Conservation (phyloP, 1,139 yeast genomes). For the Saccharomyces hybrid region DNA sequence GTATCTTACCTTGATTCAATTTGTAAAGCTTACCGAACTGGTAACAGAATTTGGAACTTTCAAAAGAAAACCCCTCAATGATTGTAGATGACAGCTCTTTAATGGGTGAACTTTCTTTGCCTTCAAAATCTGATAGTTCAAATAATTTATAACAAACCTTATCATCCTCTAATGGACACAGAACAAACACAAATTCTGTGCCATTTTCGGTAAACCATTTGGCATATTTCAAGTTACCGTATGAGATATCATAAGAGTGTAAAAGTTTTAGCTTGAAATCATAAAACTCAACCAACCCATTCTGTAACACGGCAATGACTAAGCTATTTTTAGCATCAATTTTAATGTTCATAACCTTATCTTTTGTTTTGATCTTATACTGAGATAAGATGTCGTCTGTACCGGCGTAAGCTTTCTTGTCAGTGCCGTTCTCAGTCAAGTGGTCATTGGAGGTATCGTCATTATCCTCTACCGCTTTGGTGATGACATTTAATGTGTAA, state of each 20-base stretch:
- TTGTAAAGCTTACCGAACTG: conserved; percentile 27
- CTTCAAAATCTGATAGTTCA: conserved; percentile 12
- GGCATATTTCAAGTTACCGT: conserved; percentile 19
- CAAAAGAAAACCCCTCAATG: conserved; percentile 19
- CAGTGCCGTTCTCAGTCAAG: not conserved
- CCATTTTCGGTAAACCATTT: conserved; percentile 19
- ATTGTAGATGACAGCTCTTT: conserved; percentile 25
- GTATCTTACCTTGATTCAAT: conserved; percentile 14
- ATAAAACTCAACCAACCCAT: conserved; percentile 39
- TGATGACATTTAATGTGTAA: conserved; percentile 2
- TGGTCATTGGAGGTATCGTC: not conserved
- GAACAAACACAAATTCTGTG: conserved; percentile 16
- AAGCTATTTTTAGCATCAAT: conserved; percentile 25
- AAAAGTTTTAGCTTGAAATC: conserved; percentile 25
- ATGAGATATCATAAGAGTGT: conserved; percentile 19
- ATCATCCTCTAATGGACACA: conserved; percentile 19
- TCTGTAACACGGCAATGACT: conserved; percentile 37
- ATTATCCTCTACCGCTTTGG: not conserved
- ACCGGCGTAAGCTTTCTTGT: conserved; percentile 4
- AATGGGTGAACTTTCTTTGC: conserved; percentile 9
- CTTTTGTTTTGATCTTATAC: conserved; percentile 26
- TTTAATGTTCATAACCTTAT: conserved; percentile 31
- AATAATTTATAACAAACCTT: conserved; percentile 24
- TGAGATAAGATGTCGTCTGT: conserved; percentile 5
- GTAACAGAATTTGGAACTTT: conserved; percentile 20